A percentile compares a stretch with the other conserved stretches of the same genome.
Conservation (phyloP, 768 basidiomycete genomes). For the Amanita jacksonii region DNA sequence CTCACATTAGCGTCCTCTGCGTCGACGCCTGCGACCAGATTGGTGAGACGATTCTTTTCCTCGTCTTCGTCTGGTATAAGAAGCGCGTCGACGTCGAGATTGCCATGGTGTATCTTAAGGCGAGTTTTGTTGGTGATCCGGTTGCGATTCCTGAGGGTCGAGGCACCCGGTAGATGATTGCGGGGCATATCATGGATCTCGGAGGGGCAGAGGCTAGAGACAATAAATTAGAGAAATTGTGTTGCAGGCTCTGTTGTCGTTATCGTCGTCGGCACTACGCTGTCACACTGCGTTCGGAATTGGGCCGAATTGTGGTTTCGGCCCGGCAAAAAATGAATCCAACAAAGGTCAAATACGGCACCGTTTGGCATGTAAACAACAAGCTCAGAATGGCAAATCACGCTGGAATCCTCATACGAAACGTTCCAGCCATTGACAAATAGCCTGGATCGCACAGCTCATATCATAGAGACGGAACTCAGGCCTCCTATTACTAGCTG, state of each 20-base stretch:
- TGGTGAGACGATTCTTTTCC: conserved; percentile 70
- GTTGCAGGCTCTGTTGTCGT: conserved; percentile 29
- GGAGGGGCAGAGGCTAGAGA: conserved; percentile 22
- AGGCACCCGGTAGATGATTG: conserved; percentile 65
- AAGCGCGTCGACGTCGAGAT: conserved; percentile 70
- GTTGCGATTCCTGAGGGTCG: conserved; percentile 78
- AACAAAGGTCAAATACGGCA: conserved; percentile 24
- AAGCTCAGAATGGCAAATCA: conserved; percentile 7
- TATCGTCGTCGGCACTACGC: conserved; percentile 45
- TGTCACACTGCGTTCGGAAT: conserved; percentile 43
- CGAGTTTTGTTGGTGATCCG: conserved; percentile 90
- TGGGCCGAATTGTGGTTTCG: conserved; percentile 53
- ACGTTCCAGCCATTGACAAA: not conserved
- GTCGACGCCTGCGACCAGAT: conserved; percentile 77
- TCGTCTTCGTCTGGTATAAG: conserved; percentile 83
- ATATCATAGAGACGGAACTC: not conserved
- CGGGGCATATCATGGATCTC: conserved; percentile 83
- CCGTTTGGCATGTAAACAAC: conserved; percentile 32
- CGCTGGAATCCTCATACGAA: conserved; percentile 8
- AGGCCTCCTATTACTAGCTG: not conserved
- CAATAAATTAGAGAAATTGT: conserved; percentile 26
- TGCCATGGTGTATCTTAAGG: conserved; percentile 74
- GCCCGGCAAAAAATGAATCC: conserved; percentile 36
- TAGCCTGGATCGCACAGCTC: not conserved
- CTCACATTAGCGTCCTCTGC: conserved; percentile 92